Base-by-base conservation (phyloP, 108 stramenopile genomes). In the Tribonema minus region DNA sequence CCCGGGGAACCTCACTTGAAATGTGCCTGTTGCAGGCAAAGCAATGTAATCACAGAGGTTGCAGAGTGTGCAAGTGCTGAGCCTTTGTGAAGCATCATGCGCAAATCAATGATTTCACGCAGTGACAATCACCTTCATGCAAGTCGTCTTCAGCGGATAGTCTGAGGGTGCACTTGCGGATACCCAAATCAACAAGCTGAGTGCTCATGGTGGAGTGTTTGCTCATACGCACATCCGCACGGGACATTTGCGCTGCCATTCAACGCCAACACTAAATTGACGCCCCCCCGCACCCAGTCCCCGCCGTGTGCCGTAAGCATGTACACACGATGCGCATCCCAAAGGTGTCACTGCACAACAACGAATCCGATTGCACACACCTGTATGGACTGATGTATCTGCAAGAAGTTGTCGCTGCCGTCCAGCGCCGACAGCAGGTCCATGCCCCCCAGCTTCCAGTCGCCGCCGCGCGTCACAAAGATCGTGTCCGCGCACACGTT, bases 381-480 rank as follows among this genome's bases (percentile, higher is more conserved):
- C 46, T 54, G 46, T 54, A 54, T 20, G 20, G 20, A 54, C 20
- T 9, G 20, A 20, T 54, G 20, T 54, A 15, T 9, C 46, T 54
- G 46, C 46, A 74, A 38, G 39, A 62, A 74, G 41, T 41, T 39
- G 61, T 74, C 72, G 61, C 38, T 54, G 0, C 72, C 64, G 1
- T 58, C 72, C 9, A 65, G 64, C 30, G 58, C 60, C 7, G 61
- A 69, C 25, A 80, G 40, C n/a, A 80, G 62, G 15, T 80, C 78
- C 68, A 80, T 58, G 33, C 78, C 78, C n/a, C 78, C 78, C 0
- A 80, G 68, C 30, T 80, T 80, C 78, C 78, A 80, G 41, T 80
- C 78, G 0, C 78, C 78, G 9, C 72, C 72, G 25, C 72, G 61
- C 27, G 69, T 80, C 30, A 80, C 79, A 38, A 80, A 80, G n/a